Evolutionary conservation across 345 rosid species (phyloP), one percentile per base, ranked within the genome.

Genomic region (Cardamine occulta): DNA sequence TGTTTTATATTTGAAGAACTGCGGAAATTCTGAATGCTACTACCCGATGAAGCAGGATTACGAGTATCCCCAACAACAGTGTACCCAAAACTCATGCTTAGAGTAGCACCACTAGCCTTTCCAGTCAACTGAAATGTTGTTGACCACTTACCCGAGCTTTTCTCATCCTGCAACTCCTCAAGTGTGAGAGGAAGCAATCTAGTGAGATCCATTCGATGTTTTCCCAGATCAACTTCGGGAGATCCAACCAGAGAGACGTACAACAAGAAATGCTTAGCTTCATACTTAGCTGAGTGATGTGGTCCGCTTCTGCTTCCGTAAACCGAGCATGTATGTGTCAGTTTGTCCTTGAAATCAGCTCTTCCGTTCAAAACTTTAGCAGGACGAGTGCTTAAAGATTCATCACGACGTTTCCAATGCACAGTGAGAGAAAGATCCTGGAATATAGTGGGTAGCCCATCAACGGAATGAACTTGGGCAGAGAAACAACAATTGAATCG

Each of bases 91-190:
- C 98, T 91, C 74, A 94, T 89, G 81, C 87, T 86, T 77, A 94
- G 67, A 18, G 65, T 77, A 70, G 91, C 97, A 74, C 91, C 96
- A 65, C 66, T 84, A 57, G 94, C 96, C 68, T 88, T 84, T 47
- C 97, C 96, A 3, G 93, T 80, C 84, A 94, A 82, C 84, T 83
- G 89, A 80, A 80, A 94, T 78, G 96, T 89, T 4, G 98, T 94
- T 44, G 95, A 88, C 98, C 98, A 94, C 73, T 87, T 86, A 60
- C 97, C 93, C 0, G 89, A 83, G 82, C 91, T 88, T 84, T 88
- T 94, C 79, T 94, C 98, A 77, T 88, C 96, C 76, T 91, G 93
- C 82, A 94, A 69, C 74, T 91, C 98, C 83, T 94, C 98, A 78
- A 91, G 78, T 15, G 98, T 88, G 72, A 89, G 87, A 58, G 98